Base-by-base conservation (phyloP, 163 green algal genomes). In the Coccomyxa subellipsoidea region DNA sequence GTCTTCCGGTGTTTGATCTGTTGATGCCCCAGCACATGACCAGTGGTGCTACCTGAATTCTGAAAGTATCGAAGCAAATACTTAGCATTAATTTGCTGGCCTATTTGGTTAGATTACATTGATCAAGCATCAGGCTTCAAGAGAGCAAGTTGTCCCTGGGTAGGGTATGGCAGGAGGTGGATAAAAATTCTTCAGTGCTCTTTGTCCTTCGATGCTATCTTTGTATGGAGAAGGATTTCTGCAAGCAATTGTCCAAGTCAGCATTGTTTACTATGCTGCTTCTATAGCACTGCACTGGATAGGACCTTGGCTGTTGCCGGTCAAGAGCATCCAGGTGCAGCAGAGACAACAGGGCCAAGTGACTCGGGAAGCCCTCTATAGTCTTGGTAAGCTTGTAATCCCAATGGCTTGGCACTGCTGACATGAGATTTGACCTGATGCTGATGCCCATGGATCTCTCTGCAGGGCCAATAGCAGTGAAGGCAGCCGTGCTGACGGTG, bases 391-490 rank as follows among this genome's bases (percentile, higher is more conserved):
- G 78, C 0, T 0, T 37, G 18, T 32, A 34, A 75, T 25, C 69
- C 34, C 32, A 37, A 72, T 66, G 12, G 12, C 18, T 29, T 66
- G 47, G 12, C 47, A 66, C 12, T 18, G 12, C 47, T 66, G 47
- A 66, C 47, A 18, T 66, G 18, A n/a, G n/a, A 59, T 7, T 12
- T 59, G 47, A 27, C 21, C 27, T 73, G 66, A 32, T 73, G 66
- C n/a, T 23, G 47, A 12, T 66, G 47, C 12, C 47, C 47, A 29
- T 73, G 6, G 3, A 34, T 77, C 1, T 83, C 23, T 80, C 0
- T 83, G 27, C 89, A 97, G 94, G 91, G 0, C 92, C 94, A 2
- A 85, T 97, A 7, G 81, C 83, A 0, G 88, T 98, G 25, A 98
- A 98, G 86, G 93, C 93, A 1, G 87, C 35, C 7, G 86, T 97